Conservation (phyloP, 495 filamentous ascomycete species). For the Podospora didyma region DNA sequence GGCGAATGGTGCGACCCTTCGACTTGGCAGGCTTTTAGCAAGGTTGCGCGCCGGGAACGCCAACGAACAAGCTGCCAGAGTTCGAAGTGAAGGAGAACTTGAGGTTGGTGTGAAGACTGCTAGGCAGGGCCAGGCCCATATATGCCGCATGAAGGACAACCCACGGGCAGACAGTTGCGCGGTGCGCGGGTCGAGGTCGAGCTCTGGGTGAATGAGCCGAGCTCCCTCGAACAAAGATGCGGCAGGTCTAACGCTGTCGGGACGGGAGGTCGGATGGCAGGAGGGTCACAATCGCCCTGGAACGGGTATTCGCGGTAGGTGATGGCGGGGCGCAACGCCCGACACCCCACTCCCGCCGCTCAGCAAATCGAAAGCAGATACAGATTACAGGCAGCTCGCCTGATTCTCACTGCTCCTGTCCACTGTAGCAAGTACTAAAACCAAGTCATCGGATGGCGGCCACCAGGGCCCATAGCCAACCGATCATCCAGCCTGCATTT, state of each 20-base stretch:
- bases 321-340: background rate
- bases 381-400: too few relatives aligned
- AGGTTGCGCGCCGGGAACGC: background rate
- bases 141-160: slow-evolving; percentile 22
- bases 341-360: slow-evolving; percentile 4
- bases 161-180: background rate
- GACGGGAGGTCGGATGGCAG: background rate
- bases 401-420: too few relatives aligned
- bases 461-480: too few relatives aligned
- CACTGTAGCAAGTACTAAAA: too few relatives aligned
- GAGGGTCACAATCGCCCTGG: background rate
- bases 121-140: slow-evolving; percentile 18
- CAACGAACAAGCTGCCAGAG: slow-evolving; percentile 7
- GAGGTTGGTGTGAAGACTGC: slow-evolving; percentile 9
- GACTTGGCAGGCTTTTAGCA: slow-evolving; percentile 3
- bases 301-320: slow-evolving; percentile 15
- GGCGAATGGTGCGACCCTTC: too few relatives aligned
- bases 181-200: too few relatives aligned
- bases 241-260: too few relatives aligned
- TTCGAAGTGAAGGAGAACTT: slow-evolving; percentile 10
- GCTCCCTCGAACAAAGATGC: background rate
- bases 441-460: too few relatives aligned
- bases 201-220: background rate
- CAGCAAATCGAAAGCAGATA: background rate
- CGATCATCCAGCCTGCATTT: background rate